Base-by-base conservation (phyloP, 805 yeast genomes). In the Ascoidea tarda region DNA sequence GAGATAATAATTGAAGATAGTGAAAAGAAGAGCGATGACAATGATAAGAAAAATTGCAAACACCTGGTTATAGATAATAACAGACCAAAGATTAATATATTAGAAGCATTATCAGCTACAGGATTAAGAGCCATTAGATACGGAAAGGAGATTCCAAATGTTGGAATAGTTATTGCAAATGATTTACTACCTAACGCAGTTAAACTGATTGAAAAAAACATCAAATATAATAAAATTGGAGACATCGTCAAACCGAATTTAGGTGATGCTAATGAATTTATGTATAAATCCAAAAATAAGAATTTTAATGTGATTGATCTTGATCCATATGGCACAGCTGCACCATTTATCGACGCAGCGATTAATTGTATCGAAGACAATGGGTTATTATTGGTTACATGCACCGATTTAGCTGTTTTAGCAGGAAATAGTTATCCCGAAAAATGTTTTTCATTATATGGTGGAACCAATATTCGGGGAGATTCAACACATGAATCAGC, bases 401-500 rank as follows among this genome's bases (percentile, higher is more conserved):
- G 99, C 66, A 93, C 99, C 0, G 99, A 93, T 69, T 75, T 95
- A 14, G 96, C 96, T 0, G 96, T 93, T 0, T 73, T 93, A 52
- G 98, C 98, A 0, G 99, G 99, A 16, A 83, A 84, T 57, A 95
- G 95, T 12, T 91, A 91, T 65, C 97, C 98, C 0, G 99, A 93
- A 61, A 93, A 93, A 67, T 91, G 98, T 68, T 93, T 82, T 70
- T 89, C 97, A 0, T 72, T 87, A 16, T 93, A 93, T 64, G 98
- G 99, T 21, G 99, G 99, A 28, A 83, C 83, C 53, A 88, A 91
- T 57, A 73, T 88, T 62, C 85, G 91, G 56, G 65, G 64, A 48
- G 97, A 87, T 62, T 81, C 89, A 31, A 84, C 91, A 21, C 99
- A 93, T 68, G 99, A 93, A 66, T 84, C 89, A 44, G 99, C 98